Percentiles rank a stretch among this genome's conserved stretches.
phyloP scores from a whole-genome alignment of 78 protist genomes.

The Mastigamoeba balamuthi region DNA sequence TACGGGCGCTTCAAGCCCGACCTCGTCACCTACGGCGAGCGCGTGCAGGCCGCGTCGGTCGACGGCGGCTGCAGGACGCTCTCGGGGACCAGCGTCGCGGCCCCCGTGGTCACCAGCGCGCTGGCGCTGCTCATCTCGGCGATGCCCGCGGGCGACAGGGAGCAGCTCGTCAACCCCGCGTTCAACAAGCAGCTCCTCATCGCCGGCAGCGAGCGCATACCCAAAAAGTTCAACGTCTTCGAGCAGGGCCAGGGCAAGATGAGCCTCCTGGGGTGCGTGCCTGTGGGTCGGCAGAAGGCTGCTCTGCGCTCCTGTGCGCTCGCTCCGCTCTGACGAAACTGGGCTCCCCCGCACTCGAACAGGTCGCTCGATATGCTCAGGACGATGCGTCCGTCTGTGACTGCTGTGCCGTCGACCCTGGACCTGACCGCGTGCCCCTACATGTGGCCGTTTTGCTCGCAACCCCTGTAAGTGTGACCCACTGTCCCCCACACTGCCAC shows the following conservation, averaged over 20 bases:
- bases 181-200: conserved; percentile 58
- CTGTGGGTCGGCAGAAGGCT: no score
- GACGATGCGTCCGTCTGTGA: no score
- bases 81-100: conserved; percentile 83
- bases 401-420: no score
- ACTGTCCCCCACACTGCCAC: not conserved
- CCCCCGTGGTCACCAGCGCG: conserved; percentile 93
- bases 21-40: conserved; percentile 61
- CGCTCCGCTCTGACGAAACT: no score
- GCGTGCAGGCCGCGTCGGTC: not conserved
- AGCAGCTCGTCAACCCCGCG: conserved; percentile 49
- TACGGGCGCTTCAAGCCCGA: conserved; percentile 94
- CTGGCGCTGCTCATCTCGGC: conserved; percentile 4
- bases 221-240: conserved; percentile 32
- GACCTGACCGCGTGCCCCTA: conserved; percentile 68
- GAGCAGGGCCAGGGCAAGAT: conserved; percentile 75
- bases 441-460: conserved; percentile 88
- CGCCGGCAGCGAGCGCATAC: conserved; percentile 22
- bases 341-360: no score
- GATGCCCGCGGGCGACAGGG: not conserved
- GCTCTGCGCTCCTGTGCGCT: no score
- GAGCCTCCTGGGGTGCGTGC: conserved; percentile 28
- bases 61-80: conserved; percentile 44
- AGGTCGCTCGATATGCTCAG: no score
- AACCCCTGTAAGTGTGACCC: conserved; percentile 62